Evolutionary conservation across 176 grass and related monocot species (phyloP), one percentile per base, ranked within the genome.

Genomic region (Puya raimondii): DNA sequence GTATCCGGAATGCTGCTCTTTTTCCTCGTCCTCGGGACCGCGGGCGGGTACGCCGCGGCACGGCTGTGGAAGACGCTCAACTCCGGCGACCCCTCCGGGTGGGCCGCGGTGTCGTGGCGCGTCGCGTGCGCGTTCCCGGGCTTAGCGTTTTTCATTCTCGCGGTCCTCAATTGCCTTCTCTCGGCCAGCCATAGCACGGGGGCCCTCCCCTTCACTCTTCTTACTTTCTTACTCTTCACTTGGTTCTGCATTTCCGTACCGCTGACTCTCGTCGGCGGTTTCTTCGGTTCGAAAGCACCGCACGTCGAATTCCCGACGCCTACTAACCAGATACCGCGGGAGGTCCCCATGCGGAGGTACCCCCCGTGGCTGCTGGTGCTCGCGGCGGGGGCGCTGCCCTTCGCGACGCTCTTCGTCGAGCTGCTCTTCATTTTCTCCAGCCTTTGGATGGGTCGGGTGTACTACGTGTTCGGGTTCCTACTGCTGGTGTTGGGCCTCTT

Each of bases 341-440:
- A 79, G 23, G 73, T 87, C n/a, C 84, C 84, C 20, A 50, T 23
- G 11, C 11, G 76, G 21, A 73, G 72, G 50, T 87, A 77, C 72
- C 83, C 88, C 56, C 76, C 81, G 29, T 91, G 88, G 88, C 8
- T 87, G 23, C 22, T 91, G 7, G 88, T 84, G 1, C 78, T 74
- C 3, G 75, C 63, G 48, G 84, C 79, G 0, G 84, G 84, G 1
- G 87, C 84, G 0, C 21, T 91, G 68, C 88, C 88, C 0, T 91
- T 91, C 65, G 88, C 81, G 14, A 91, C 84, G 48, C 65, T 87
- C 10, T 91, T 91, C 84, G 87, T 91, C 76, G 88, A 91, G 81
- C 84, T 91, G 9, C 84, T 91, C 78, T 91, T 91, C 75, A 91
- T 91, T 57, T 84, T 91, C 81, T 91, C 88, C 20, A 84, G 84